These are phyloP conservation scores for Magnaporthales sp. DNA, from an alignment of 2,329 filamentous ascomycete genomes.

Conservation along the genomic window DNA sequence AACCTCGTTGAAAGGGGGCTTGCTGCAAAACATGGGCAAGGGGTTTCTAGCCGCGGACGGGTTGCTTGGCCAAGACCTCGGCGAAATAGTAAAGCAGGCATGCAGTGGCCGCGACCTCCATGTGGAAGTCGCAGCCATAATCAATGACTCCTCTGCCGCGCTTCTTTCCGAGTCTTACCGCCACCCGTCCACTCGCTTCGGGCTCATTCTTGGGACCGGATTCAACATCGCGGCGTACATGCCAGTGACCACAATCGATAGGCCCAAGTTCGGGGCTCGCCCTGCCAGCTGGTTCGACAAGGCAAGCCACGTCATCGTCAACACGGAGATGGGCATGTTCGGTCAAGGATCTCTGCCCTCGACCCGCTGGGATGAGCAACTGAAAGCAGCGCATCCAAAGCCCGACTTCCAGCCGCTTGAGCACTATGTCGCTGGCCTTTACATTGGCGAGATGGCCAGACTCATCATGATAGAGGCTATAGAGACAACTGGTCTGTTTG, in stretches of 20 bases:
- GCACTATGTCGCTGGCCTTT: slow-evolving; percentile 55
- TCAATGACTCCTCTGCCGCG: slow-evolving; percentile 61
- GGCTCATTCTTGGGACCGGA: slow-evolving; percentile 59
- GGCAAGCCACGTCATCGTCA: slow-evolving; percentile 56
- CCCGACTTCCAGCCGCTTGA: slow-evolving; percentile 56
- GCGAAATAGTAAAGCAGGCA: slow-evolving; percentile 45
- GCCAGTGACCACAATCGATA: slow-evolving; percentile 46
- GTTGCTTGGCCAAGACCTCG: slow-evolving; percentile 50
- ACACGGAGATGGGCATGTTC: slow-evolving; percentile 61
- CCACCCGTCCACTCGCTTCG: slow-evolving; percentile 49
- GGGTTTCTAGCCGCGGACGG: slow-evolving; percentile 52
- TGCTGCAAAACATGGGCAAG: slow-evolving; percentile 56
- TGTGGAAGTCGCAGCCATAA: slow-evolving; percentile 49
- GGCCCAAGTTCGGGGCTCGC: slow-evolving; percentile 46
- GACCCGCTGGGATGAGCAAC: slow-evolving; percentile 50
- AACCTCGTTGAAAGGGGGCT: slow-evolving; percentile 52
- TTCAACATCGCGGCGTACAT: slow-evolving; percentile 58
- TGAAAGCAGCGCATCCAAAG: slow-evolving; percentile 42
- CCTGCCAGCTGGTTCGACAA: slow-evolving; percentile 46
- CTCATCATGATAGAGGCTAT: slow-evolving; percentile 51
- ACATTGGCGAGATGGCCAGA: slow-evolving; percentile 57
- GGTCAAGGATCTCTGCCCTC: slow-evolving; percentile 48
- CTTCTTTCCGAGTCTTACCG: slow-evolving; percentile 56
- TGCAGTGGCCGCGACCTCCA: slow-evolving; percentile 42
- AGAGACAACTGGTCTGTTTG: slow-evolving; percentile 42